phyloP scores from a whole-genome alignment of 2,329 filamentous ascomycete genomes.

The Drechslera avenae region DNA sequence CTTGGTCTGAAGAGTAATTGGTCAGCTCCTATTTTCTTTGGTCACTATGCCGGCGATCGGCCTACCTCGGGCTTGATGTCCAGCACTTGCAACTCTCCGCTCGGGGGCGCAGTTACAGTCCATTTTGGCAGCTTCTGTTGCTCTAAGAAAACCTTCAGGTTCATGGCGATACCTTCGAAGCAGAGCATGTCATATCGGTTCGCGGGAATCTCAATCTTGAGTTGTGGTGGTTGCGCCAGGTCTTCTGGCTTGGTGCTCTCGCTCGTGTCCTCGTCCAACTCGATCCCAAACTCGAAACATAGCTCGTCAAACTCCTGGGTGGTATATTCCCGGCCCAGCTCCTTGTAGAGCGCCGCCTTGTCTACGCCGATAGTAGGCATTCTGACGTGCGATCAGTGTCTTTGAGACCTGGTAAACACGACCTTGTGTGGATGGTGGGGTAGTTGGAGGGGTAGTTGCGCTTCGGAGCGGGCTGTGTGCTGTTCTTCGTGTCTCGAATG shows the following conservation, averaged over 20 bases:
- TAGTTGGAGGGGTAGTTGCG: slow-evolving; percentile 32
- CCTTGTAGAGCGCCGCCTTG: slow-evolving; percentile 94
- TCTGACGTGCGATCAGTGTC: slow-evolving; percentile 41
- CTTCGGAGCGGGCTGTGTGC: not conserved
- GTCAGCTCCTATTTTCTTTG: not conserved
- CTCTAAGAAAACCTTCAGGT: slow-evolving; percentile 92
- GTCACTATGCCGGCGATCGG: not conserved
- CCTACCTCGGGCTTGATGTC: slow-evolving; percentile 71
- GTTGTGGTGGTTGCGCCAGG: slow-evolving; percentile 80
- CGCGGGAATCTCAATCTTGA: slow-evolving; percentile 97
- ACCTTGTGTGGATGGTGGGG: slow-evolving; percentile 35
- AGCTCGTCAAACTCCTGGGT: slow-evolving; percentile 95
- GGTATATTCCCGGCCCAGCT: slow-evolving; percentile 87
- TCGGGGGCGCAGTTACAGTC: slow-evolving; percentile 71
- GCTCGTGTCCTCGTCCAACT: slow-evolving; percentile 83
- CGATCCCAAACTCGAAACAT: slow-evolving; percentile 98
- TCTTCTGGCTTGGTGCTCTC: slow-evolving; percentile 42
- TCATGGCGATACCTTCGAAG: slow-evolving; percentile 94
- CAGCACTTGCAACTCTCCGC: slow-evolving; percentile 77
- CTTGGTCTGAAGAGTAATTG: slow-evolving; percentile 59
- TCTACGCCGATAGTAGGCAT: slow-evolving; percentile 98
- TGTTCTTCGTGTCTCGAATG: no score
- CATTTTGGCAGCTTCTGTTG: slow-evolving; percentile 79
- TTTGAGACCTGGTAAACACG: slow-evolving; percentile 10
- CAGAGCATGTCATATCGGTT: slow-evolving; percentile 95